These are phyloP conservation scores for Mucor velutinosus DNA, from an alignment of 371 early-diverging fungal species.

Conservation along the genomic window DNA sequence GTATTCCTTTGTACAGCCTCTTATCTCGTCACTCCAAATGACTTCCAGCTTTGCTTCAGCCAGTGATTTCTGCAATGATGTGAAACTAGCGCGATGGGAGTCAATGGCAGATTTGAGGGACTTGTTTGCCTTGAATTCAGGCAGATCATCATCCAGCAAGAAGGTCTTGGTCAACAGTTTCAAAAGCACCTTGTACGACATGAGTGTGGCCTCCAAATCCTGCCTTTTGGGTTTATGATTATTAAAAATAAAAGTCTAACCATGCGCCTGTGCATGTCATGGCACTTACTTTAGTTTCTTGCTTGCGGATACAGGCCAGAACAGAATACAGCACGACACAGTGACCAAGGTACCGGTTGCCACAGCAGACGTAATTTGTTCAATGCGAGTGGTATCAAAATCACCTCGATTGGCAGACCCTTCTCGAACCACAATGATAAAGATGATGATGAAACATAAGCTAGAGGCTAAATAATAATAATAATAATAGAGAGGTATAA, in stretches of 20 bases:
- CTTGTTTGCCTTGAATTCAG: conserved; percentile 52
- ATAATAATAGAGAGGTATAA: conserved; percentile 29
- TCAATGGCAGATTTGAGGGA: conserved; percentile 58
- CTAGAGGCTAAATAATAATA: conserved; percentile 48
- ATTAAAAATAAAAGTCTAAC: neutral
- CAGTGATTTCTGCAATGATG: conserved; percentile 60
- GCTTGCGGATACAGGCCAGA: conserved; percentile 66
- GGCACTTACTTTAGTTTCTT: conserved; percentile 53
- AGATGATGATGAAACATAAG: conserved; percentile 62
- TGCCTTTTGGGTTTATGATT: conserved; percentile 17
- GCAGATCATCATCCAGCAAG: conserved; percentile 60
- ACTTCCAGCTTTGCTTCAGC: conserved; percentile 64
- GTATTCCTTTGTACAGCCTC: conserved; percentile 43
- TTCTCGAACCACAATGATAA: conserved; percentile 53
- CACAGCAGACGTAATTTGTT: conserved; percentile 55
- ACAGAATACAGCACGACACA: conserved; percentile 50
- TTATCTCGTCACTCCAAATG: conserved; percentile 54
- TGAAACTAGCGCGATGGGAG: conserved; percentile 66
- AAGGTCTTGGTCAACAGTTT: conserved; percentile 69
- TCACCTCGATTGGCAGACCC: conserved; percentile 55
- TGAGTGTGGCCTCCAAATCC: conserved; percentile 61
- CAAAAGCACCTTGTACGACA: conserved; percentile 57
- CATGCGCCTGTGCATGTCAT: neutral
- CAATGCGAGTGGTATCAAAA: conserved; percentile 52
- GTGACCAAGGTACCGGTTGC: conserved; percentile 57